Evolutionary conservation across 306 rosid genomes (phyloP), one percentile per base, ranked within the genome.

Genomic region (Luffa aegyptiaca): DNA sequence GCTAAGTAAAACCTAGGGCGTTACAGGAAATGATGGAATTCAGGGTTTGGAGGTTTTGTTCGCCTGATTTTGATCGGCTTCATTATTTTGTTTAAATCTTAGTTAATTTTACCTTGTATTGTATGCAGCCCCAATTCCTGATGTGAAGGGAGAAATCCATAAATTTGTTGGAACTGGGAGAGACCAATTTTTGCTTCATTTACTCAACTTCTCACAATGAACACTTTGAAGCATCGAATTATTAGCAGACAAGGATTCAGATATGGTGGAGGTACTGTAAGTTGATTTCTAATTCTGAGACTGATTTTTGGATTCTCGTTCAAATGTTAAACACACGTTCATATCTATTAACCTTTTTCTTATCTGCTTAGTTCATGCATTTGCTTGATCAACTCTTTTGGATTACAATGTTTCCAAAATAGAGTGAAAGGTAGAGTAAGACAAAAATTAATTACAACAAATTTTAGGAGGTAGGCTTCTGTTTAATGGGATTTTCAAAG

Each of bases 211-310:
- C 77, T 64, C 52, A 82, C 63, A 64, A 91, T 91, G 97, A 84
- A 81, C 81, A 59, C 53, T 75, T 83, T 90, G 72, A 90, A 80
- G 90, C 84, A 70, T 51, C 77, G 87, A 1, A 56, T 78, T 65
- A 79, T 45, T 18, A 10, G 71, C 69, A 80, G 80, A 74, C 83
- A 12, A 55, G 46, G 62, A 57, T 71, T 85, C 42, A 85, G 81
- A 84, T 81, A 80, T 72, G 79, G 55, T 63, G 83, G 83, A 84
- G 96, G 98, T 92, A 87, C 80, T 64, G 75, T 21, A 53, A 63
- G 63, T 57, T 56, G 6, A 33, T 20, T 57, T 57, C 57, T 53
- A 17, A 45, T 26, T 75, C 8, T 10, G 6, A 55, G 21, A 39
- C 14, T 0, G 6, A 7, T 5, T 51, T 79, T 44, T 46, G 33